These are phyloP conservation scores for Cercospora sp. DNA, from an alignment of 2,329 filamentous ascomycete species.

Conservation along the genomic window DNA sequence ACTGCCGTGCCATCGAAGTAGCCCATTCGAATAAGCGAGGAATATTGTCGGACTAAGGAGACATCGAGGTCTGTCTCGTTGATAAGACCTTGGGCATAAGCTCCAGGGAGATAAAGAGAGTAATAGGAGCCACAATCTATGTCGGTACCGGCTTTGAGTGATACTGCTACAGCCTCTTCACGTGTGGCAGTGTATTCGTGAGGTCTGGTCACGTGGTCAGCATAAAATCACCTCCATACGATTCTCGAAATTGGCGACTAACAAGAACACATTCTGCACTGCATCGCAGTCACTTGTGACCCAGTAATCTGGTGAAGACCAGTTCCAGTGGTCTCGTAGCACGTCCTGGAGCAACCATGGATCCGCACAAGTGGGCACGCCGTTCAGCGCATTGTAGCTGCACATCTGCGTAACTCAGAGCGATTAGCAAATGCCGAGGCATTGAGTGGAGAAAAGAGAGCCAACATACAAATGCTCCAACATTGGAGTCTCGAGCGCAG, in stretches of 20 bases:
- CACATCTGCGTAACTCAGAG: slow-evolving; percentile 11
- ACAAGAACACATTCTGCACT: slow-evolving; percentile 53
- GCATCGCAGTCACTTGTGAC: slow-evolving; percentile 67
- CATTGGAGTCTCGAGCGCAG: slow-evolving; percentile 47
- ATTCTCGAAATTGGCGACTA: background rate
- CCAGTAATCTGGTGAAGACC: slow-evolving; percentile 61
- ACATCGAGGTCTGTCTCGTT: slow-evolving; percentile 51
- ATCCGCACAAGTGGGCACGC: slow-evolving; percentile 64
- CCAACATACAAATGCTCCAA: slow-evolving; percentile 54
- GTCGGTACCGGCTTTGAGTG: slow-evolving; percentile 55
- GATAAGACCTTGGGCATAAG: slow-evolving; percentile 46
- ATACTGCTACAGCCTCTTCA: slow-evolving; percentile 50
- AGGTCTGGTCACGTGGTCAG: slow-evolving; percentile 30
- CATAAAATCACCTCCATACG: background rate
- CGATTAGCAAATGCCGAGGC: background rate
- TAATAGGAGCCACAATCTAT: slow-evolving; percentile 45
- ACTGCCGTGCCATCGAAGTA: slow-evolving; percentile 56
- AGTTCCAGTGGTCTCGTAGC: slow-evolving; percentile 65
- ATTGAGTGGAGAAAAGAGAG: slow-evolving; percentile 35
- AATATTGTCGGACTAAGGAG: slow-evolving; percentile 55
- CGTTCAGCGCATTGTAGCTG: slow-evolving; percentile 61
- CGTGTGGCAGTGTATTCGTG: slow-evolving; percentile 47
- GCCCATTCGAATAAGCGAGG: slow-evolving; percentile 56
- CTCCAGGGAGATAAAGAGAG: slow-evolving; percentile 23
- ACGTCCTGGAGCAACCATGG: slow-evolving; percentile 63